These are phyloP conservation scores for Symbiodinium pilosum DNA, from an alignment of 73 alveolate genomes.

Conservation along the genomic window DNA sequence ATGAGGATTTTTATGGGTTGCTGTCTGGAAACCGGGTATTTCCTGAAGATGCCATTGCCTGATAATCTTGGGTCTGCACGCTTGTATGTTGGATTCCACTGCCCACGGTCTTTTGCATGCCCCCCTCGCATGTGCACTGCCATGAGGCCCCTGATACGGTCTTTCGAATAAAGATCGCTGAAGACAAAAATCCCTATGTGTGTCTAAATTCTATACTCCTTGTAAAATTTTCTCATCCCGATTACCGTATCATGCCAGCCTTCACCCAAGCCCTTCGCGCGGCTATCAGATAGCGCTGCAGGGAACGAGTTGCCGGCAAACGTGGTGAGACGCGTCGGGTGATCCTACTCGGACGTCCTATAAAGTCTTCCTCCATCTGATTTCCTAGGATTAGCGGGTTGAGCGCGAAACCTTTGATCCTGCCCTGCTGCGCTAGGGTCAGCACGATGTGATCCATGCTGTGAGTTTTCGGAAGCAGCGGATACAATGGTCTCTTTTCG, in stretches of 20 bases:
- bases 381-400: neutral
- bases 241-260: neutral
- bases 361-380: neutral
- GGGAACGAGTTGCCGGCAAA: neutral
- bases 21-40: too few relatives aligned
- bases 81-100: too few relatives aligned
- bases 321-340: neutral
- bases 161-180: too few relatives aligned
- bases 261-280: neutral
- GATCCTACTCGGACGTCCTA: neutral
- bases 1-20: too few relatives aligned
- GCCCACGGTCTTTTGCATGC: too few relatives aligned
- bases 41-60: too few relatives aligned
- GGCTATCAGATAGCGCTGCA: neutral
- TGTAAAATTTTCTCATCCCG: too few relatives aligned
- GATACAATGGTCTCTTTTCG: neutral
- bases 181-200: too few relatives aligned
- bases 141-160: too few relatives aligned
- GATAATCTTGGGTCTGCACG: too few relatives aligned
- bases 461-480: conserved; percentile 17
- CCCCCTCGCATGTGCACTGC: too few relatives aligned
- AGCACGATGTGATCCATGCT: neutral
- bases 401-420: neutral
- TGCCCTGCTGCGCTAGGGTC: neutral
- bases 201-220: too few relatives aligned